Percentiles rank a stretch among this genome's conserved stretches.
phyloP scores from a whole-genome alignment of 1,284 basidiomycete genomes.

The Cronartium quercuum region DNA sequence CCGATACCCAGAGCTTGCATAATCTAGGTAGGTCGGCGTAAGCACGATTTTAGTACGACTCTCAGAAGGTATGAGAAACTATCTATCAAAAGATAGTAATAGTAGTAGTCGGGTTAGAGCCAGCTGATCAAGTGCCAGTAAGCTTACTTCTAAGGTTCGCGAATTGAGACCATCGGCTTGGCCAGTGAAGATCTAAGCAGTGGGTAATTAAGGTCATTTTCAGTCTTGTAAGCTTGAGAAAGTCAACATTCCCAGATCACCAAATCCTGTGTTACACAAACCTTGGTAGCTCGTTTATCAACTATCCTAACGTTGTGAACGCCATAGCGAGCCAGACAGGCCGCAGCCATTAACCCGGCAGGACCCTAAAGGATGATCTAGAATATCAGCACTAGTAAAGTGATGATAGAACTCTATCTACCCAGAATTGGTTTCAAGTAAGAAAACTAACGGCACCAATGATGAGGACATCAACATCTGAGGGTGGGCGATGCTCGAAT shows the following conservation, averaged over 20 bases:
- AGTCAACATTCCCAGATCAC: too few relatives aligned
- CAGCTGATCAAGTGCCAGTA: background rate
- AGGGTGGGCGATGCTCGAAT: background rate
- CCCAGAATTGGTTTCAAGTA: background rate
- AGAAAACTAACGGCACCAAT: constrained; percentile 28
- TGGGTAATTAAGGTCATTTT: background rate
- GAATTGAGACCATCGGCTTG: constrained; percentile 39
- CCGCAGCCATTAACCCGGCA: background rate
- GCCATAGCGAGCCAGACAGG: background rate
- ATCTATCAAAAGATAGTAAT: background rate
- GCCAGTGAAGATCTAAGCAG: constrained; percentile 29
- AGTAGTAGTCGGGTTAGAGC: too few relatives aligned
- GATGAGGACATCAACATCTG: constrained; percentile 37
- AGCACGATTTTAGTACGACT: background rate
- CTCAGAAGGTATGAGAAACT: background rate
- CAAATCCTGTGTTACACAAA: background rate
- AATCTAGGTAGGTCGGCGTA: background rate
- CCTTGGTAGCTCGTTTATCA: background rate
- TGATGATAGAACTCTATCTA: background rate
- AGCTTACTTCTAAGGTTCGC: constrained; percentile 27
- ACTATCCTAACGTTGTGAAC: constrained; percentile 2
- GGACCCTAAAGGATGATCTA: background rate
- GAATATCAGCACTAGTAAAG: background rate
- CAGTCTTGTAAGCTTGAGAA: background rate
- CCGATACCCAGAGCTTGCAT: constrained; percentile 34